Base-by-base conservation (phyloP, 257 asterid genomes). In the Penstemon newberryi region DNA sequence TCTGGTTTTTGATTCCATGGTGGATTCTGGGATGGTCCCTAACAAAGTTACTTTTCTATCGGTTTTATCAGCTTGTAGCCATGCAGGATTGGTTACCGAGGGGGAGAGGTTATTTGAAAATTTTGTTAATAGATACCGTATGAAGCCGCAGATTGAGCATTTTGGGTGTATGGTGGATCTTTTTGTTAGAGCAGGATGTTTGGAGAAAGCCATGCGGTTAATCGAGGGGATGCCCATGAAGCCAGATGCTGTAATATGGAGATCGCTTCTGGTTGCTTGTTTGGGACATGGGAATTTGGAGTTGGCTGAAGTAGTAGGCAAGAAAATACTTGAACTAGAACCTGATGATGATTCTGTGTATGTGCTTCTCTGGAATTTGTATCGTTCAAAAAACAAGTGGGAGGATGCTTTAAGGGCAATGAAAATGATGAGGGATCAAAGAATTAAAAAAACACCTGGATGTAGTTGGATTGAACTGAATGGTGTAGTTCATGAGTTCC, bases 401-500 rank as follows among this genome's bases (percentile, higher is more conserved):
- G 79, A 80, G 18, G 87, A 88, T 63, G 92, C 89, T 63, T 62
- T 70, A 12, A 83, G 77, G 71, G 81, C 78, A 9, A 79, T 76
- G 74, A 82, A 82, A 72, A 74, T 60, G 85, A 90, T 90, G 97
- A 88, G 87, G 65, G 85, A 79, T 66, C 81, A 75, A 69, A 84
- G 77, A 71, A 81, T 90, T 60, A 88, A 90, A 80, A 90, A 90
- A 78, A 88, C 80, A 36, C 90, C 94, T 25, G 96, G 97, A n/a
- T 88, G 94, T 71, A 90, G 96, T 82, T 90, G 97, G 97, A 78
- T 86, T 56, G 95, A 90, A 80, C 80, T 86, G 75, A 80, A 88
- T 8, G 94, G 96, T 11, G 78, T 81, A 61, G 86, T 86, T 76
- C 91, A 81, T 60, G 97, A 90, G 84, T 90, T 88, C 70, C 76